Base-by-base conservation (phyloP, 139 green algal species). In the Chlorella vulgaris region DNA sequence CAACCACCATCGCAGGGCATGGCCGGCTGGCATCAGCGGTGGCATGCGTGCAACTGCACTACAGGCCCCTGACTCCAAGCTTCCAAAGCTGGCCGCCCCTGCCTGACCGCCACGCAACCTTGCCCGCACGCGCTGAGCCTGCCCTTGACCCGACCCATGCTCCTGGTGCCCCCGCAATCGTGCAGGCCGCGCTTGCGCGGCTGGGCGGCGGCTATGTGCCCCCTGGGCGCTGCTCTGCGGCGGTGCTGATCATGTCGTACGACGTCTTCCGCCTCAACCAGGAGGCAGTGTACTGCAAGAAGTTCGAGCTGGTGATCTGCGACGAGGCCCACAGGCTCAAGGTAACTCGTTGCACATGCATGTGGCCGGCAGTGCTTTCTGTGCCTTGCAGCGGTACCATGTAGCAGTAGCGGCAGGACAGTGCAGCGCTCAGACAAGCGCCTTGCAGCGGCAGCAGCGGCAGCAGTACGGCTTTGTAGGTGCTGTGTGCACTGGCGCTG, bases 251-350 rank as follows among this genome's bases (percentile, higher is more conserved):
- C 38, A 80, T 80, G 74, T 94, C 86, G 22, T 99, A 98, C 85
- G 96, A 99, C 86, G 98, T 96, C 8, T 98, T 99, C 91, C 42
- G 70, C 36, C 43, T 78, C 6, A 63, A 78, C 70, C 35, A 75
- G 63, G 31, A 42, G 2, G 93, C 98, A 82, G 82, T 87, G 7
- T 82, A 73, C 19, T 81, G 84, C 0, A 85, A 85, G 33, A 80
- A 87, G 15, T 97, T 93, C 81, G 93, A 99, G 83, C 91, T 99
- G 70, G 88, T 99, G 6, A 96, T 99, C 74, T 98, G 94, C 71
- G 96, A 99, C 78, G 96, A 99, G 88, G 88, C 89, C 2, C 77
- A 83, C 65, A 70, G 91, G 73, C 82, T 86, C 31, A 70, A 80
- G 74, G 73, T 26, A 75, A 24, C n/a, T n/a, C n/a, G 47, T 15